Evolutionary conservation across 2,329 filamentous ascomycete species (phyloP), one percentile per base, ranked within the genome.

Genomic region (Fusarium sp.): DNA sequence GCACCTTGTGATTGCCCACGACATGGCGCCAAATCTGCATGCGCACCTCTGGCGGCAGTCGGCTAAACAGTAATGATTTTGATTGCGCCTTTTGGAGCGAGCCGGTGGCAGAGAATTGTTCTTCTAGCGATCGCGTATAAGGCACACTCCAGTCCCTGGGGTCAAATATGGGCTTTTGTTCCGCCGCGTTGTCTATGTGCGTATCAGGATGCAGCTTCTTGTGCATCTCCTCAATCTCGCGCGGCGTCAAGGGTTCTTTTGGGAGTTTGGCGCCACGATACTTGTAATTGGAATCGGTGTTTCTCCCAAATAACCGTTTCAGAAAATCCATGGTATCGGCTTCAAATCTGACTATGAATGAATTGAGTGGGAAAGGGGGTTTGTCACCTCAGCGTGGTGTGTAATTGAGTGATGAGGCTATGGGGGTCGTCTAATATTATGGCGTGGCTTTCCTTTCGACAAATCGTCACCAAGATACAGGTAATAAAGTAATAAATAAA

Each of bases 161-260:
- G 20, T 57, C 42, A 8, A 49, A 12, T 3, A 15, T 14, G 25
- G 42, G 15, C 18, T 49, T 17, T 36, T n/a, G 41, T 9, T 57
- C 54, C 11, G 5, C 11, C 4, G 33, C 54, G 8, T 57, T 57
- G 2, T 57, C 22, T 50, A 1, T 12, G 8, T 50, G 54, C 20
- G 54, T 57, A 20, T 25, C 25, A 2, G 42, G 54, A 50, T 57
- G 15, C 12, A 57, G 20, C 54, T 49, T 57, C 3, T 9, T 36
- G 14, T 57, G 33, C 54, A 57, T 36, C 15, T 57, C 54, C 33
- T 57, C 54, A 38, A 57, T 50, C 25, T 57, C 42, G 4, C 42
- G 42, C 4, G 54, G 54, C 10, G 54, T 57, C 3, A 57, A 8
- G 20, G 54, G 54, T 20, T 57, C 8, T 7, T 38, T 15, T 6